Percentiles rank a stretch among this genome's conserved stretches.
Evolutionary conservation across 2,329 filamentous ascomycete species (phyloP).

Genomic region (Aphanoascus verrucosus): DNA sequence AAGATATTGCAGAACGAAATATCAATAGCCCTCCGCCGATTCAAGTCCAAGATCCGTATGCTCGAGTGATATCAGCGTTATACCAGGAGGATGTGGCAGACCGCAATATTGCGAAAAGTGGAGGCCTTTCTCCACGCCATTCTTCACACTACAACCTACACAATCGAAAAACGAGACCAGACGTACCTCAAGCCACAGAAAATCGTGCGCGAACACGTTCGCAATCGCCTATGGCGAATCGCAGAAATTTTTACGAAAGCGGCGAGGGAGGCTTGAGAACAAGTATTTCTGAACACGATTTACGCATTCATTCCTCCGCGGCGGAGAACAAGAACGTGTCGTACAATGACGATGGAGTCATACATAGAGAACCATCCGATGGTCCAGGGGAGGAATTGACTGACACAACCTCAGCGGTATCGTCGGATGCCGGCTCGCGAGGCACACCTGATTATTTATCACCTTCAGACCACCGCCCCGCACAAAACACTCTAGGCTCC

Average conservation of each 20-base stretch:
- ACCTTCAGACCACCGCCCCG: neutral
- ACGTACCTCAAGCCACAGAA: neutral
- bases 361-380: neutral
- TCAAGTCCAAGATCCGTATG: slow-evolving; percentile 18
- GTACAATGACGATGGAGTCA: neutral
- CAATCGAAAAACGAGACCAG: neutral
- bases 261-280: slow-evolving; percentile 7
- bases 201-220: slow-evolving; percentile 11
- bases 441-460: neutral
- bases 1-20: slow-evolving; percentile 36
- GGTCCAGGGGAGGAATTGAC: neutral
- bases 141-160: neutral
- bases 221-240: neutral
- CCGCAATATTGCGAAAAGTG: slow-evolving; percentile 28
- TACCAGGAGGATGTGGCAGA: slow-evolving; percentile 36
- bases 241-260: neutral
- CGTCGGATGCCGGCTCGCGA: neutral
- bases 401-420: neutral
- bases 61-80: slow-evolving; percentile 26
- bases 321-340: neutral
- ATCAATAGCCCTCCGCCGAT: slow-evolving; percentile 7
- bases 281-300: slow-evolving; percentile 19
- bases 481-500: neutral
- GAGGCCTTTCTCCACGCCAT: neutral
- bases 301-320: slow-evolving; percentile 14